These are phyloP conservation scores for Lachnellula suecica DNA, from an alignment of 2,329 filamentous ascomycete species.

Conservation along the genomic window DNA sequence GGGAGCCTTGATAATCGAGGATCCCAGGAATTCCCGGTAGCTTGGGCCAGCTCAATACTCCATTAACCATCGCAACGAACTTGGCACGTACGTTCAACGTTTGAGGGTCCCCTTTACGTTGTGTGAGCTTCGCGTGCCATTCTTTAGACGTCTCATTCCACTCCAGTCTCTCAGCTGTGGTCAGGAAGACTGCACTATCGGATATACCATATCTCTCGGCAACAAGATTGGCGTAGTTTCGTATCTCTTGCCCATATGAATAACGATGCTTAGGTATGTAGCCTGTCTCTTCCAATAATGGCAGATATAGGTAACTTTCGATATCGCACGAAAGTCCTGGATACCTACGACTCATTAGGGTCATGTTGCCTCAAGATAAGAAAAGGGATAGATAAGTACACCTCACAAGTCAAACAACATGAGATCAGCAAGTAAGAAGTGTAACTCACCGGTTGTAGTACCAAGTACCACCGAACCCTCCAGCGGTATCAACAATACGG, in stretches of 20 bases:
- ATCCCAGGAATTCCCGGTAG: conserved; percentile 42
- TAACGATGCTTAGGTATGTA: conserved; percentile 47
- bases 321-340: conserved; percentile 53
- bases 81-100: conserved; percentile 24
- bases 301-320: conserved; percentile 59
- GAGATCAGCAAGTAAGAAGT: too few relatives aligned
- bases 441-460: conserved; percentile 44
- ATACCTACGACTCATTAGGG: conserved; percentile 27
- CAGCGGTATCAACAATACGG: conserved; percentile 43
- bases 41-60: conserved; percentile 42
- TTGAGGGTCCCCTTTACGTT: background rate
- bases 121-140: conserved; percentile 6
- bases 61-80: conserved; percentile 40
- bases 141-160: conserved; percentile 9
- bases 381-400: too few relatives aligned
- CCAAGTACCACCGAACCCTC: conserved; percentile 48
- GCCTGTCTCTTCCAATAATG: conserved; percentile 56
- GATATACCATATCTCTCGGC: conserved; percentile 42
- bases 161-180: conserved; percentile 1
- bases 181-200: conserved; percentile 6
- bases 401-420: too few relatives aligned
- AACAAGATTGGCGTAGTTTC: conserved; percentile 44
- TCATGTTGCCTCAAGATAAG: too few relatives aligned
- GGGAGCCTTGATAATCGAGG: conserved; percentile 37
- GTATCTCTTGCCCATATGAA: conserved; percentile 16